Percentiles rank a stretch among this genome's conserved stretches.
Evolutionary conservation across 2,329 filamentous ascomycete genomes (phyloP).

Genomic region (Aspergillus viridinutans): DNA sequence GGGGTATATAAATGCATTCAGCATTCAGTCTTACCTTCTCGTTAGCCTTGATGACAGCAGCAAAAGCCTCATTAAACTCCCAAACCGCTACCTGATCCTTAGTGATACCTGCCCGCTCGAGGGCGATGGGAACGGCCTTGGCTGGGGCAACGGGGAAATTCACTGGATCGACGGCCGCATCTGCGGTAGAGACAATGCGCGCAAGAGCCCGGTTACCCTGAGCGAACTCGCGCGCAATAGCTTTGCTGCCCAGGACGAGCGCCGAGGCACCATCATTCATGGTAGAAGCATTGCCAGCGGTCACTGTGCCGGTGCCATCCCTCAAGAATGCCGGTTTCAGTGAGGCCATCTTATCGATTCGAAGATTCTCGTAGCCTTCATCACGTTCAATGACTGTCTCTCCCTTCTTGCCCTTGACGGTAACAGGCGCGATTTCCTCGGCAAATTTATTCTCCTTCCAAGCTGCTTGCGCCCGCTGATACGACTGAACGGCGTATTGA

Average conservation of each 20-base stretch:
- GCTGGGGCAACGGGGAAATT: slow-evolving; percentile 93
- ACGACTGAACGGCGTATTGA: slow-evolving; percentile 81
- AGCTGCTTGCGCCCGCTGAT: slow-evolving; percentile 82
- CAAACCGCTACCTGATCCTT: slow-evolving; percentile 89
- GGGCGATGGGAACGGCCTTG: slow-evolving; percentile 84
- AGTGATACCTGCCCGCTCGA: slow-evolving; percentile 82
- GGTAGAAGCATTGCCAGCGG: slow-evolving; percentile 88
- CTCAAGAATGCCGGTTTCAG: slow-evolving; percentile 88
- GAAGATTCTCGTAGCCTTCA: slow-evolving; percentile 84
- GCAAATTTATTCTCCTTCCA: slow-evolving; percentile 80
- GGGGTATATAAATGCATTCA: not conserved
- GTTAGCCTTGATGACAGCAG: slow-evolving; percentile 90
- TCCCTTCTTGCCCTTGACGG: slow-evolving; percentile 77
- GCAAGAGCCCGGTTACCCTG: slow-evolving; percentile 77
- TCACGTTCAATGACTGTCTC: slow-evolving; percentile 75
- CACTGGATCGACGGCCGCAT: slow-evolving; percentile 84
- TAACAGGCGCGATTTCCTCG: slow-evolving; percentile 87
- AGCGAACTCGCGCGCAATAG: slow-evolving; percentile 75
- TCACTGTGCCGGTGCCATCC: slow-evolving; percentile 83
- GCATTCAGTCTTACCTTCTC: slow-evolving; percentile 60
- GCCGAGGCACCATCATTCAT: slow-evolving; percentile 94
- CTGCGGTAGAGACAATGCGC: slow-evolving; percentile 76
- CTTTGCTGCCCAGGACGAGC: slow-evolving; percentile 76
- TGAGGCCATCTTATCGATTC: slow-evolving; percentile 77
- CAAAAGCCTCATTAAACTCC: slow-evolving; percentile 99